Conservation (phyloP, 495 filamentous ascomycete species). For the Neurospora cerealis region DNA sequence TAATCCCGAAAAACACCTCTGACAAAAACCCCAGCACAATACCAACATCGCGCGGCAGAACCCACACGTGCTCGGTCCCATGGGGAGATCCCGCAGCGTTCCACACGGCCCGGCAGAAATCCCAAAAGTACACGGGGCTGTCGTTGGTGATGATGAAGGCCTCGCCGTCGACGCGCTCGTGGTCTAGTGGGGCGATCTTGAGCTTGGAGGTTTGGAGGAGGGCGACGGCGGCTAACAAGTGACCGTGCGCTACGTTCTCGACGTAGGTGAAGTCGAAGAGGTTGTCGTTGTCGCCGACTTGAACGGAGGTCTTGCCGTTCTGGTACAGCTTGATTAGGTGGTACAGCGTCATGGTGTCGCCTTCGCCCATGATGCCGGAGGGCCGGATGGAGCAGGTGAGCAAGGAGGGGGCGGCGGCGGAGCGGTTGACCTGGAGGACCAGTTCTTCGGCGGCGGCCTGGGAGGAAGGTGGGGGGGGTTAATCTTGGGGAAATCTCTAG, state of each 20-base stretch:
- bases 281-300: constrained; percentile 84
- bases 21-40: constrained; percentile 54
- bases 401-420: constrained; percentile 45
- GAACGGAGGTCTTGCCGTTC: constrained; percentile 60
- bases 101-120: constrained; percentile 76
- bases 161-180: constrained; percentile 83
- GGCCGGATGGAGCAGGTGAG: constrained; percentile 76
- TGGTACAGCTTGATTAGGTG: constrained; percentile 56
- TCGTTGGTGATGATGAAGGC: constrained; percentile 95
- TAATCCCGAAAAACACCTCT: constrained; percentile 55
- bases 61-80: constrained; percentile 59
- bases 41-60: constrained; percentile 54
- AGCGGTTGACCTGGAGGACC: constrained; percentile 77
- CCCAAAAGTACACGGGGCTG: constrained; percentile 91
- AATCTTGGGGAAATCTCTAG: background rate
- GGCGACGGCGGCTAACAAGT: constrained; percentile 61
- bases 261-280: constrained; percentile 81
- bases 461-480: constrained; percentile 1
- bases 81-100: constrained; percentile 52
- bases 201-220: constrained; percentile 52
- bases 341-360: constrained; percentile 58
- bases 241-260: constrained; percentile 65
- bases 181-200: constrained; percentile 50
- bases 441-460: constrained; percentile 80
- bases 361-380: constrained; percentile 84